These are phyloP conservation scores for Phialophora expanda DNA, from an alignment of 2,329 filamentous ascomycete genomes.

Conservation along the genomic window DNA sequence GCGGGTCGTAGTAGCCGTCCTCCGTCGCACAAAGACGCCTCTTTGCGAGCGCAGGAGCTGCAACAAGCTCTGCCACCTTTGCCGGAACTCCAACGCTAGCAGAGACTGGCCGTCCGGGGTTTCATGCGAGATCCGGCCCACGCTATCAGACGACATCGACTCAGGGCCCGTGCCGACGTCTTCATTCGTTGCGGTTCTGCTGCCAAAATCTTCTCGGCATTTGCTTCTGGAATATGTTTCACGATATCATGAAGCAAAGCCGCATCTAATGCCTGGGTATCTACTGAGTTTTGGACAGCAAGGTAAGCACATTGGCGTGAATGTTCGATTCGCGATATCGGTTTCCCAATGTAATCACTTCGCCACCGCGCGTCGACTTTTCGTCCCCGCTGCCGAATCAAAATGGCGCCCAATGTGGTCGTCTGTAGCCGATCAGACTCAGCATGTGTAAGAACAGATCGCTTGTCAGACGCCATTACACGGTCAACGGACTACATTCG, in stretches of 20 bases:
- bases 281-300: conserved; percentile 7
- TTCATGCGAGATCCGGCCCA: conserved; percentile 41
- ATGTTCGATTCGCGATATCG: conserved; percentile 20
- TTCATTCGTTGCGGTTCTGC: conserved; percentile 11
- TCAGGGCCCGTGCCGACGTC: neutral
- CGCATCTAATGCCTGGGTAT: conserved; percentile 44
- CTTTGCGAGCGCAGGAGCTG: conserved; percentile 43
- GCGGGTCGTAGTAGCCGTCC: conserved; percentile 39
- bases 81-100: conserved; percentile 40
- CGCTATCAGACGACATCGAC: conserved; percentile 36
- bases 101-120: conserved; percentile 41
- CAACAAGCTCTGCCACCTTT: conserved; percentile 41
- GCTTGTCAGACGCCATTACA: too few relatives aligned
- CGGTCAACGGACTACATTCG: too few relatives aligned
- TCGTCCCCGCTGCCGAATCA: neutral
- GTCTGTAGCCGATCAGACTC: neutral
- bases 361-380: conserved; percentile 3
- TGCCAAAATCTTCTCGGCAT: conserved; percentile 12
- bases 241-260: conserved; percentile 53
- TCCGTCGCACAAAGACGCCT: conserved; percentile 43
- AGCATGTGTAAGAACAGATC: too few relatives aligned
- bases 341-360: conserved; percentile 21
- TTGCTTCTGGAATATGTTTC: conserved; percentile 46
- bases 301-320: conserved; percentile 22
- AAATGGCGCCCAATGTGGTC: neutral